phyloP scores from a whole-genome alignment of 2,329 filamentous ascomycete genomes.

The Talaromyces marneffei region DNA sequence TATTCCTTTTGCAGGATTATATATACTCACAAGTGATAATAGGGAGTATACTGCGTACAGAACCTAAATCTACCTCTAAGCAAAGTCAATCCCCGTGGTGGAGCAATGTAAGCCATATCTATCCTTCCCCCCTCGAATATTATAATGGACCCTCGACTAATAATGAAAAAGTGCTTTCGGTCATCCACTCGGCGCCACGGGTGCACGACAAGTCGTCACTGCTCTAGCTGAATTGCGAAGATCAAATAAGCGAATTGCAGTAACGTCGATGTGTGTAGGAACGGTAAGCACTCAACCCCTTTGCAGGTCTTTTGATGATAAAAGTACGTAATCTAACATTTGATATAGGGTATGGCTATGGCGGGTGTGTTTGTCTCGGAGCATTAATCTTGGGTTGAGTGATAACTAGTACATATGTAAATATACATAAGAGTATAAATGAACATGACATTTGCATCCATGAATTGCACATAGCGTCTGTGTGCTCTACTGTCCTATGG shows the following conservation, averaged over 20 bases:
- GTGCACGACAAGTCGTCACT: slow-evolving; percentile 83
- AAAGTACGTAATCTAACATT: background rate
- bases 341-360: slow-evolving; percentile 59
- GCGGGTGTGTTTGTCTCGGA: slow-evolving; percentile 89
- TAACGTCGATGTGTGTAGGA: slow-evolving; percentile 90
- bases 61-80: slow-evolving; percentile 70
- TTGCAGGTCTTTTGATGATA: background rate
- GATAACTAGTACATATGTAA: background rate
- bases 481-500: no score
- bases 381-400: slow-evolving; percentile 41
- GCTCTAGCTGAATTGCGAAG: slow-evolving; percentile 79
- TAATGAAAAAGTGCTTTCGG: slow-evolving; percentile 62
- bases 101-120: slow-evolving; percentile 62
- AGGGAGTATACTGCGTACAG: slow-evolving; percentile 84
- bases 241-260: slow-evolving; percentile 70
- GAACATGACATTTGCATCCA: background rate
- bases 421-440: background rate
- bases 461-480: no score
- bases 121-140: background rate
- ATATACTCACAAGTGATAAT: slow-evolving; percentile 13
- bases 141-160: slow-evolving; percentile 12
- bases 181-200: slow-evolving; percentile 84
- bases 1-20: background rate
- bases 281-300: slow-evolving; percentile 58
- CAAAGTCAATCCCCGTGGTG: slow-evolving; percentile 93